Conservation (phyloP, 164 flowering plant species). For the Stephania cephalantha region DNA sequence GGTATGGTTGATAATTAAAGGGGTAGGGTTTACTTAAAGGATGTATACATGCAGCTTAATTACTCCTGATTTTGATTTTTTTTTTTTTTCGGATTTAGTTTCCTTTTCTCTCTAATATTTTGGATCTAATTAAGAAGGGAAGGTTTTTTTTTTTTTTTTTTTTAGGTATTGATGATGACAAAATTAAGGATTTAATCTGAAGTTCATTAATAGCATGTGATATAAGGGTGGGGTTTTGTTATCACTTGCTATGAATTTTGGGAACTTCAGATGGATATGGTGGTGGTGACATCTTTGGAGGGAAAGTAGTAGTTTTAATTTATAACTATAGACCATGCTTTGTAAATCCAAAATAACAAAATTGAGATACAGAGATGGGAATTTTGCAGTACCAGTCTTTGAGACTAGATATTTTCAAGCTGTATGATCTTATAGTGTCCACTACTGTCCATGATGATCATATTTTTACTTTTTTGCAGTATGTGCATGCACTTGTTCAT, state of each 20-base stretch:
- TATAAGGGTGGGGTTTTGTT: neutral
- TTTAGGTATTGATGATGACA: too few species aligned
- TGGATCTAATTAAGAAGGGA: slow-evolving; percentile 9
- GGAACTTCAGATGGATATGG: slow-evolving; percentile 32
- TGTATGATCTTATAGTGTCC: neutral
- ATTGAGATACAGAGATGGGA: slow-evolving; percentile 21
- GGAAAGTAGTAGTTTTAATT: slow-evolving; percentile 5
- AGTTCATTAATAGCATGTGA: slow-evolving; percentile 43
- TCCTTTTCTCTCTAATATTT: slow-evolving; percentile 9
- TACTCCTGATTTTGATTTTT: slow-evolving; percentile 29
- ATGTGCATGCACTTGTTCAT: too few species aligned
- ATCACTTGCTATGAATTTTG: slow-evolving; percentile 48
- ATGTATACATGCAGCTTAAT: slow-evolving; percentile 31
- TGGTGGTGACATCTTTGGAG: slow-evolving; percentile 8
- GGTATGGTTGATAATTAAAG: slow-evolving; percentile 1
- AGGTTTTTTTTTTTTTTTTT: too few species aligned
- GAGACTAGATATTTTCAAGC: neutral
- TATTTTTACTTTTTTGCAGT: neutral
- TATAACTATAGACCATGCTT: slow-evolving; percentile 19
- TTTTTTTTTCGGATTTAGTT: slow-evolving; percentile 7
- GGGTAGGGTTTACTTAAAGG: neutral
- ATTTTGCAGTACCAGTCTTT: slow-evolving; percentile 4
- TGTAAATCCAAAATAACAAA: slow-evolving; percentile 30
- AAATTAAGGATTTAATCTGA: slow-evolving; percentile 28
- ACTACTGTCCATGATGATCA: neutral